These are phyloP conservation scores for Barnettozyma wickerhamii DNA, from an alignment of 805 yeast genomes.

Conservation along the genomic window DNA sequence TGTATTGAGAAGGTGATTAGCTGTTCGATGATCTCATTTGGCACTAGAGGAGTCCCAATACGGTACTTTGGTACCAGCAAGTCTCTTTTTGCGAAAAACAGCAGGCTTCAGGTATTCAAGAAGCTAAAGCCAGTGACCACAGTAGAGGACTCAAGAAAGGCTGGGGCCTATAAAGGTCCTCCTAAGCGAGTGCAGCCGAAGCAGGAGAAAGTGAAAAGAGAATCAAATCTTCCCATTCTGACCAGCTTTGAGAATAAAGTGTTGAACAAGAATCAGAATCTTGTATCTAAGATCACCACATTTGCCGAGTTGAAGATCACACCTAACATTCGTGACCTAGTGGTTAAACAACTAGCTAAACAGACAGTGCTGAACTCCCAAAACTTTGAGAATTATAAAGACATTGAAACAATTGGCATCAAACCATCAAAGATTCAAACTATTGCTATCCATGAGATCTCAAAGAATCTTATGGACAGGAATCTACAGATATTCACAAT, in stretches of 20 bases:
- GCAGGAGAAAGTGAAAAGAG: conserved; percentile 6
- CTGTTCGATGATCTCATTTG: background rate
- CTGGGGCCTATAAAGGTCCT: background rate
- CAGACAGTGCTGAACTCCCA: conserved; percentile 37
- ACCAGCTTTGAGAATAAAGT: conserved; percentile 26
- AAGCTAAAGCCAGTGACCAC: conserved; percentile 2
- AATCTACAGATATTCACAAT: conserved; percentile 61
- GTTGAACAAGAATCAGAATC: conserved; percentile 32
- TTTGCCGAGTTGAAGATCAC: conserved; percentile 66
- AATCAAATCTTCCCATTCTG: conserved; percentile 18
- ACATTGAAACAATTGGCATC: conserved; percentile 17
- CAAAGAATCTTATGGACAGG: conserved; percentile 30
- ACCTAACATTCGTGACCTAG: conserved; percentile 60
- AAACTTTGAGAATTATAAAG: conserved; percentile 20
- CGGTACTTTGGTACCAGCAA: background rate
- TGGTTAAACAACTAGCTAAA: conserved; percentile 47
- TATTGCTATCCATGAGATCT: conserved; percentile 50
- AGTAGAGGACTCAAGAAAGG: background rate
- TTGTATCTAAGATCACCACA: conserved; percentile 48
- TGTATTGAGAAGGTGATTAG: background rate
- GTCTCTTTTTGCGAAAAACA: conserved; percentile 1
- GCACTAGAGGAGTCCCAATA: background rate
- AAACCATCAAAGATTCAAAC: conserved; percentile 79
- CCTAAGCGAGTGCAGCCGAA: background rate
- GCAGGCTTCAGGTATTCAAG: conserved; percentile 11